Conservation (phyloP, 1,284 basidiomycete genomes). For the Xanthoconium separans region DNA sequence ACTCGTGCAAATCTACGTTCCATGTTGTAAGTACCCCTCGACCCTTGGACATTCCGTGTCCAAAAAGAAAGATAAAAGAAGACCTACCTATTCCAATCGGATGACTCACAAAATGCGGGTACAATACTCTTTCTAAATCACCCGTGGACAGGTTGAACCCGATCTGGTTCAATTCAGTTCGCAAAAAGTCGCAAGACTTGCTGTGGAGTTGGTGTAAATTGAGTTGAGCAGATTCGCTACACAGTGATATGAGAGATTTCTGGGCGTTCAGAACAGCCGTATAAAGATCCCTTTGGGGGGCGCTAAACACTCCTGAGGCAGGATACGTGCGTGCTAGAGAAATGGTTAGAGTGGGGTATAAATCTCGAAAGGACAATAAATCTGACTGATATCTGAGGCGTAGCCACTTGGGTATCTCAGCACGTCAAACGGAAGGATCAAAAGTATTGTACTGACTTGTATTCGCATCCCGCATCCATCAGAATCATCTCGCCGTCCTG, state of each 20-base stretch:
- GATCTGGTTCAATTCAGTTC: conserved; percentile 75
- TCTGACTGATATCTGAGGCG: conserved; percentile 90
- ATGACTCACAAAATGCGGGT: conserved; percentile 87
- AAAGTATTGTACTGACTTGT: conserved; percentile 54
- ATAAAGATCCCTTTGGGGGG: conserved; percentile 87
- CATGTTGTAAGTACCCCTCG: conserved; percentile 16
- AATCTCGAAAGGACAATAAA: conserved; percentile 4
- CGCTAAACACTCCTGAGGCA: conserved; percentile 75
- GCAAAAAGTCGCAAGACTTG: conserved; percentile 68
- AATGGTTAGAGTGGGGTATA: conserved; percentile 11
- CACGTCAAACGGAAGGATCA: neutral
- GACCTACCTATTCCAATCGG: conserved; percentile 77
- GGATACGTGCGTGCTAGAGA: conserved; percentile 84
- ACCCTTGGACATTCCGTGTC: conserved; percentile 5
- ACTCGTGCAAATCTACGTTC: conserved; percentile 75
- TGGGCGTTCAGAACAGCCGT: conserved; percentile 77
- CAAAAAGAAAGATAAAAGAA: neutral
- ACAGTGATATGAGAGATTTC: conserved; percentile 65
- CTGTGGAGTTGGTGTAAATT: conserved; percentile 81
- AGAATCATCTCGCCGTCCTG: conserved; percentile 76
- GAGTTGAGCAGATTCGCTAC: conserved; percentile 54
- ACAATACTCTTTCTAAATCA: conserved; percentile 75
- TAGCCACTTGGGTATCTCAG: conserved; percentile 64
- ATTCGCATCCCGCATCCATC: conserved; percentile 90
- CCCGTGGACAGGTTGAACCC: conserved; percentile 71